A percentile compares a stretch with the other conserved stretches of the same genome.
These are phyloP conservation scores for Capronia americana DNA, from an alignment of 2,329 filamentous ascomycete species.

Conservation along the genomic window DNA sequence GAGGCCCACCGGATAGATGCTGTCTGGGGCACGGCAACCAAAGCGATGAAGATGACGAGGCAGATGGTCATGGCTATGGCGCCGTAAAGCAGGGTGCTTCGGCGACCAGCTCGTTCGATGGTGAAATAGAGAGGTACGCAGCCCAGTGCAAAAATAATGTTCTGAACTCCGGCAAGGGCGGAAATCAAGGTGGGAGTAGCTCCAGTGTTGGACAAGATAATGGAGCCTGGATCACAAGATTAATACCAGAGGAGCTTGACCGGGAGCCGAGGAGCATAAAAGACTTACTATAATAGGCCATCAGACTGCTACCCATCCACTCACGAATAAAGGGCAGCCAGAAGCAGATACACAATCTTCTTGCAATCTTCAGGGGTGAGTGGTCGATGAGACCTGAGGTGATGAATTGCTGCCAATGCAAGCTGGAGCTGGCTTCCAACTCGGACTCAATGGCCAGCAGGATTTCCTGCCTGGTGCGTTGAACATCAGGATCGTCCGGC, in stretches of 20 bases:
- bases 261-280: background rate
- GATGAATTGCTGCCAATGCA: slow-evolving; percentile 28
- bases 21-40: slow-evolving; percentile 27
- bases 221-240: slow-evolving; percentile 10
- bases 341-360: slow-evolving; percentile 31
- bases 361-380: slow-evolving; percentile 27
- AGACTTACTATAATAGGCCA: slow-evolving; percentile 26
- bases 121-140: slow-evolving; percentile 35
- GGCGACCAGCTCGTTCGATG: slow-evolving; percentile 31
- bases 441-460: slow-evolving; percentile 35
- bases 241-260: too few relatives aligned
- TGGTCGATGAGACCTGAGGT: slow-evolving; percentile 29
- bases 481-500: slow-evolving; percentile 30
- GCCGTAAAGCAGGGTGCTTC: slow-evolving; percentile 27
- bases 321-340: slow-evolving; percentile 34
- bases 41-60: slow-evolving; percentile 30
- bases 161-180: slow-evolving; percentile 28
- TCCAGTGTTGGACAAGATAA: slow-evolving; percentile 27
- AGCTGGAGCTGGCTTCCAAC: slow-evolving; percentile 26
- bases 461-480: slow-evolving; percentile 39
- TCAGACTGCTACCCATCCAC: slow-evolving; percentile 28
- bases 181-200: slow-evolving; percentile 21
- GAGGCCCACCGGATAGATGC: slow-evolving; percentile 39
- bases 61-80: slow-evolving; percentile 26
- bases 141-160: slow-evolving; percentile 31